Percentiles rank a stretch among this genome's conserved stretches.
Conservation (phyloP, 139 green algal species). For the Chara braunii region DNA sequence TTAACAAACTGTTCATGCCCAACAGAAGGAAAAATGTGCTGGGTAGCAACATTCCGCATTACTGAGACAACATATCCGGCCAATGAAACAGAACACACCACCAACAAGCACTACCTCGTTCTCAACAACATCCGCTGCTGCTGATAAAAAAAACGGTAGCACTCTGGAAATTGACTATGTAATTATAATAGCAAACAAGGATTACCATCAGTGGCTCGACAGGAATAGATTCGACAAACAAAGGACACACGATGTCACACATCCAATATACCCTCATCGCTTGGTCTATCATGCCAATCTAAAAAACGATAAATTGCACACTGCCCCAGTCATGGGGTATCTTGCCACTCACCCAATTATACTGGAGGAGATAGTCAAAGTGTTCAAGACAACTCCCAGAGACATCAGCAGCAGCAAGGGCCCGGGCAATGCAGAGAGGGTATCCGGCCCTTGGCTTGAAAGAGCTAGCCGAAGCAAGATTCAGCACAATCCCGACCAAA, state of each 20-base stretch:
- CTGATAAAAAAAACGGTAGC: too few relatives aligned
- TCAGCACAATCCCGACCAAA: conserved; percentile 52
- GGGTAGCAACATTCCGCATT: too few relatives aligned
- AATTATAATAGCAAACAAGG: too few relatives aligned
- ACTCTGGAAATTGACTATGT: too few relatives aligned
- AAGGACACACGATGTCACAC: not conserved
- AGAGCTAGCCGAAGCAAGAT: conserved; percentile 23
- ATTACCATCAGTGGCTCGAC: too few relatives aligned
- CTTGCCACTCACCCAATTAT: conserved; percentile 2
- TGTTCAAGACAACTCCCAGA: not conserved
- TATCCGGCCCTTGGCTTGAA: not conserved
- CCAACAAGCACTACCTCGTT: too few relatives aligned
- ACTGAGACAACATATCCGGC: too few relatives aligned
- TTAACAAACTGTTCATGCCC: too few relatives aligned
- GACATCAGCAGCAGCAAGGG: not conserved
- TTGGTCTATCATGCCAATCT: not conserved
- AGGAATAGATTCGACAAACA: not conserved
- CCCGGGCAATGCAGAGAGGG: not conserved
- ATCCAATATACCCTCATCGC: not conserved
- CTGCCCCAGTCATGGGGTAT: not conserved
- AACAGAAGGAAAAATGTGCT: too few relatives aligned
- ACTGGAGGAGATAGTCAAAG: conserved; percentile 17
- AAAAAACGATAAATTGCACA: not conserved
- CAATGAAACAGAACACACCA: too few relatives aligned
- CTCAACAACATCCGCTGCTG: too few relatives aligned